Evolutionary conservation across 768 basidiomycete genomes (phyloP).

Genomic region (Mycena epipterygia): DNA sequence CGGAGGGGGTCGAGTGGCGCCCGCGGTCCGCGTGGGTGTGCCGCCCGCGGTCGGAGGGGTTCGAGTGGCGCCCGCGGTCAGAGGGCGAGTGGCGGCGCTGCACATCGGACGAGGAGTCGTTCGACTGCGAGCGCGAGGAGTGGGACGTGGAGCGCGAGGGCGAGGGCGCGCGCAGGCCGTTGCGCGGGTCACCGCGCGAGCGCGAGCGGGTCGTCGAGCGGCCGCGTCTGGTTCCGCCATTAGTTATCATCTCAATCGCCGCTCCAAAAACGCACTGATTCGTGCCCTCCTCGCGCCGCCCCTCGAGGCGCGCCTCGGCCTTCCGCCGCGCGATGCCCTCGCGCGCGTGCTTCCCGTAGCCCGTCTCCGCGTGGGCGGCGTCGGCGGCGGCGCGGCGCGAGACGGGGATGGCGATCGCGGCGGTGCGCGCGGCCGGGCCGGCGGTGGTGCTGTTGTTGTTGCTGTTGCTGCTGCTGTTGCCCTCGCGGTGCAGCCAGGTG

Average conservation of each 20-base stretch:
- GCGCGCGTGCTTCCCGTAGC: slow-evolving; percentile 26
- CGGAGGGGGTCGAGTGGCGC: too few relatives aligned
- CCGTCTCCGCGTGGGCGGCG: slow-evolving; percentile 20
- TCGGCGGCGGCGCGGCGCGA: background rate
- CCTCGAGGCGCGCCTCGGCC: slow-evolving; percentile 26
- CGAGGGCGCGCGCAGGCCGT: slow-evolving; percentile 28
- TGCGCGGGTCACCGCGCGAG: background rate
- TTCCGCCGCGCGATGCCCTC: slow-evolving; percentile 34
- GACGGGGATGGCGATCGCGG: slow-evolving; percentile 28
- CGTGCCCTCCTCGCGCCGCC: background rate
- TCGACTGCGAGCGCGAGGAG: slow-evolving; percentile 1
- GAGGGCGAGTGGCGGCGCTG: background rate
- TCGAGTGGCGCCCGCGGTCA: background rate
- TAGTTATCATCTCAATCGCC: too few relatives aligned
- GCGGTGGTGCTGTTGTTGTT: too few relatives aligned
- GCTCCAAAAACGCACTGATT: background rate
- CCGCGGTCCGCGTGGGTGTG: background rate
- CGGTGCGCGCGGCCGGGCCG: slow-evolving; percentile 13
- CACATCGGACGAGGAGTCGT: background rate
- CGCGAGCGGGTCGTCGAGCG: slow-evolving; percentile 26
- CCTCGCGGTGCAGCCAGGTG: slow-evolving; percentile 17
- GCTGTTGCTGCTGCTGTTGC: too few relatives aligned
- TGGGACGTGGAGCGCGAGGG: slow-evolving; percentile 16
- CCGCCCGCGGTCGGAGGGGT: too few relatives aligned
- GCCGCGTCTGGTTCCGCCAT: slow-evolving; percentile 9